A percentile compares a stretch with the other conserved stretches of the same genome.
Conservation (phyloP, 192 early-diverging fungal species). For the Geranomyces michiganensis region DNA sequence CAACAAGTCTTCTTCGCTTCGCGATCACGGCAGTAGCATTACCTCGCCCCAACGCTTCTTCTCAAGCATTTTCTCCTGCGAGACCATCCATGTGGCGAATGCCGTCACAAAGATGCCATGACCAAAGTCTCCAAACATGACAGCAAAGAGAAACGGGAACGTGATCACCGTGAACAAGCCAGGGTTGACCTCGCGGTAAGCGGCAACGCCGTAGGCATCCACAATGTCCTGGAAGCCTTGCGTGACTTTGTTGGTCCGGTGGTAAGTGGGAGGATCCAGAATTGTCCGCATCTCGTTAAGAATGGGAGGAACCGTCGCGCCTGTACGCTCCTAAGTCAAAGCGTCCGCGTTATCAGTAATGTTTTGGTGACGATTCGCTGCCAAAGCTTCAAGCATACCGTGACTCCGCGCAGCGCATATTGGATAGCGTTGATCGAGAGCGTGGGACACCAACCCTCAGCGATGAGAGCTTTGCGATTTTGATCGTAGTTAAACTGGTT, state of each 20-base stretch:
- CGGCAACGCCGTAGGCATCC: conserved; percentile 95
- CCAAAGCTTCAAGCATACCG: conserved; percentile 43
- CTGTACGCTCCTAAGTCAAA: conserved; percentile 69
- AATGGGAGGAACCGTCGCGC: conserved; percentile 85
- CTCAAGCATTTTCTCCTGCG: conserved; percentile 78
- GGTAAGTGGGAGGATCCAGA: conserved; percentile 91
- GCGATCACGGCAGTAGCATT: background rate
- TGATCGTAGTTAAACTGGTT: conserved; percentile 95
- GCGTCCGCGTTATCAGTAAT: background rate
- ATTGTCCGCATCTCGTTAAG: conserved; percentile 83
- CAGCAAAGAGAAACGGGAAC: conserved; percentile 99
- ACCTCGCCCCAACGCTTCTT: conserved; percentile 81
- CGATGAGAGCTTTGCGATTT: conserved; percentile 91
- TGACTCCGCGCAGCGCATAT: conserved; percentile 80
- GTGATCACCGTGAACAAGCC: conserved; percentile 95
- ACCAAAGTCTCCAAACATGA: conserved; percentile 99
- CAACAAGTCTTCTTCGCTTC: too few species aligned
- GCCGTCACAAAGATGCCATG: conserved; percentile 89
- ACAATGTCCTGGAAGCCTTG: conserved; percentile 96
- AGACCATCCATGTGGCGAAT: conserved; percentile 72
- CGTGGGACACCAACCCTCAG: conserved; percentile 97
- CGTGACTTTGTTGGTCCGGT: conserved; percentile 96
- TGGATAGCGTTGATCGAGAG: conserved; percentile 81
- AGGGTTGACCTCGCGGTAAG: conserved; percentile 97
- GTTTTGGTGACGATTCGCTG: conserved; percentile 8